Conservation (phyloP, 345 rosid genomes). For the Garcia nutans region DNA sequence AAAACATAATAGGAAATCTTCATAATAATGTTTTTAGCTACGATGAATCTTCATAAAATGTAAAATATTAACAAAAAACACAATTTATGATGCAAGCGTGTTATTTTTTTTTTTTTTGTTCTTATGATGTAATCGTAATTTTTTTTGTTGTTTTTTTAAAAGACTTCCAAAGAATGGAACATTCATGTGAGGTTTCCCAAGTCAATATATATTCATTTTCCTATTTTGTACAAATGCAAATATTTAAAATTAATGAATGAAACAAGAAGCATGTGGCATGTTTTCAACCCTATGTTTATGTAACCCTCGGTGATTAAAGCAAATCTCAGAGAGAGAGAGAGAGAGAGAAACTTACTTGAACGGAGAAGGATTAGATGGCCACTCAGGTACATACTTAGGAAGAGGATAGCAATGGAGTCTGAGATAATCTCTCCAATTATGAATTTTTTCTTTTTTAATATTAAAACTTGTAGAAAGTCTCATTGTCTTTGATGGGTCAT, state of each 20-base stretch:
- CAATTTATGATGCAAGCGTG: background rate
- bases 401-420: constrained; percentile 82
- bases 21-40: too few species aligned
- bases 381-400: constrained; percentile 57
- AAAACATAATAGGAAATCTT: too few species aligned
- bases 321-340: background rate
- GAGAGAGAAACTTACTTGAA: constrained; percentile 53
- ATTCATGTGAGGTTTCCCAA: too few species aligned
- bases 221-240: background rate
- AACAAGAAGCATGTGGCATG: background rate
- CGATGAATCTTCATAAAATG: too few species aligned
- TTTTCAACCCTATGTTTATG: background rate
- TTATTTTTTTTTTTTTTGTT: too few species aligned
- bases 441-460: constrained; percentile 69
- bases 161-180: too few species aligned
- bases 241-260: too few species aligned
- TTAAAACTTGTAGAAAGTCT: constrained; percentile 85
- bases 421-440: constrained; percentile 87
- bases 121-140: too few species aligned
- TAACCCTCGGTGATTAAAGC: background rate
- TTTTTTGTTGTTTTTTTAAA: too few species aligned
- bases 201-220: too few species aligned
- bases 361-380: constrained; percentile 78
- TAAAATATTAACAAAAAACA: too few species aligned
- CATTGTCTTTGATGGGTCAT: constrained; percentile 72